Evolutionary conservation across 495 filamentous ascomycete species (phyloP), one percentile per base, ranked within the genome.

Genomic region (Xylaria castorea): DNA sequence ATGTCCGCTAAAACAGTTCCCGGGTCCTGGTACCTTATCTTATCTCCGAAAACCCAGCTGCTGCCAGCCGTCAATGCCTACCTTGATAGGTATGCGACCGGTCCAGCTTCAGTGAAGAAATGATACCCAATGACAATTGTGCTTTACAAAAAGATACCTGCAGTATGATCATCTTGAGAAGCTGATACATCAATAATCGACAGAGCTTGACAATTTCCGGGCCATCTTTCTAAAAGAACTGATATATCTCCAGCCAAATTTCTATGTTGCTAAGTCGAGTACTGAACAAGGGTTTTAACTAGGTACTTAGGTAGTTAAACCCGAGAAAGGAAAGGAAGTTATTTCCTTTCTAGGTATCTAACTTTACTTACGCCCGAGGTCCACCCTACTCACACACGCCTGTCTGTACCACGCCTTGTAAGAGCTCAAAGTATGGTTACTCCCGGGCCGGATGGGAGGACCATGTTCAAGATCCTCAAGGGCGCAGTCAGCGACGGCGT

Each of bases 401-500:
- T 11, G 2, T 22, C 16, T 38, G 36, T 27, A 12, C 2, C 22
- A 27, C 36, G 48, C 42, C 58, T 50, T 0, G 66, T 34, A 25
- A 69, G 32, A 27, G 34, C 7, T 40, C 53, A 67, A 60, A 69
- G 25, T n/a, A 73, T 69, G 71, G 71, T 73, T 53, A 46, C 64
- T 50, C 48, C 71, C 46, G 71, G 64, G 46, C 55, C 51, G 32
- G 66, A 69, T 27, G 71, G 71, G 44, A 66, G 72, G n/a, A 60
- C 40, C 30, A 81, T 79, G 64, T 86, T 86, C 70, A 79, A 83
- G 65, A 65, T 85, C n/a, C 64, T 86, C 40, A 84, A 77, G 63
- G 75, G 71, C 12, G 78, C 80, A 50, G 58, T 74, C 9, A 74
- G 67, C 34, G 81, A 81, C 51, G 81, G 75, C 18, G 71, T 73